Percentiles rank a stretch among this genome's conserved stretches.
These are phyloP conservation scores for Larix kaempferi DNA, from an alignment of 75 land plant genomes.

Conservation along the genomic window DNA sequence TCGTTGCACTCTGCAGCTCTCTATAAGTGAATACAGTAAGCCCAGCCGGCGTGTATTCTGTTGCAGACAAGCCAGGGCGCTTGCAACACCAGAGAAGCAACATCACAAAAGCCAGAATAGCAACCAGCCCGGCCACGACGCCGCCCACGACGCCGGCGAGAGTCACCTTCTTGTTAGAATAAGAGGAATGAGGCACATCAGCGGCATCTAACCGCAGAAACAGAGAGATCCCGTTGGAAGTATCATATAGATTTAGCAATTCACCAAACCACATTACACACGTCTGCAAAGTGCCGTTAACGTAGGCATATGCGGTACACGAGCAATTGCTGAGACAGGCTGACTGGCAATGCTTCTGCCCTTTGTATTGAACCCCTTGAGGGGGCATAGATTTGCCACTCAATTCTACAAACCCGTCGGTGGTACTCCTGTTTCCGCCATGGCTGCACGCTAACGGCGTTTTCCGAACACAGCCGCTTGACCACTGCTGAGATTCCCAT, in stretches of 20 bases:
- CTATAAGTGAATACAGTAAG: constrained; percentile 14
- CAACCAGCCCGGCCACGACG: too few relatives aligned
- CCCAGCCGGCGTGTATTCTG: too few relatives aligned
- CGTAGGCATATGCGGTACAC: constrained; percentile 1
- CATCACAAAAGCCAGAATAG: too few relatives aligned
- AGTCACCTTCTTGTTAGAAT: background rate
- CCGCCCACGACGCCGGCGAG: too few relatives aligned
- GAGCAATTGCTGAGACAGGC: constrained; percentile 14
- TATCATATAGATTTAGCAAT: background rate
- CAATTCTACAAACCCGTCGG: too few relatives aligned
- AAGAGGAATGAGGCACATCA: background rate
- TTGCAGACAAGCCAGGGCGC: too few relatives aligned
- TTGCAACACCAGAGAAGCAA: too few relatives aligned
- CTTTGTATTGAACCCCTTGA: background rate
- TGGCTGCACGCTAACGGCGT: background rate
- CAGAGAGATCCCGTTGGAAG: background rate
- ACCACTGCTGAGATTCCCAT: constrained; percentile 29
- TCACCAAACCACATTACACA: constrained; percentile 1
- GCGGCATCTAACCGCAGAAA: background rate
- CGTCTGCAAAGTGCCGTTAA: background rate
- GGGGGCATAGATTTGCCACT: too few relatives aligned
- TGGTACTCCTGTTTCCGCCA: too few relatives aligned
- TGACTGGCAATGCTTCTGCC: background rate
- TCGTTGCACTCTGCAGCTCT: constrained; percentile 16
- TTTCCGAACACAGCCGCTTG: constrained; percentile 34